These are phyloP conservation scores for Fomitopsis schrenkii DNA, from an alignment of 1,284 basidiomycete genomes.

Conservation along the genomic window DNA sequence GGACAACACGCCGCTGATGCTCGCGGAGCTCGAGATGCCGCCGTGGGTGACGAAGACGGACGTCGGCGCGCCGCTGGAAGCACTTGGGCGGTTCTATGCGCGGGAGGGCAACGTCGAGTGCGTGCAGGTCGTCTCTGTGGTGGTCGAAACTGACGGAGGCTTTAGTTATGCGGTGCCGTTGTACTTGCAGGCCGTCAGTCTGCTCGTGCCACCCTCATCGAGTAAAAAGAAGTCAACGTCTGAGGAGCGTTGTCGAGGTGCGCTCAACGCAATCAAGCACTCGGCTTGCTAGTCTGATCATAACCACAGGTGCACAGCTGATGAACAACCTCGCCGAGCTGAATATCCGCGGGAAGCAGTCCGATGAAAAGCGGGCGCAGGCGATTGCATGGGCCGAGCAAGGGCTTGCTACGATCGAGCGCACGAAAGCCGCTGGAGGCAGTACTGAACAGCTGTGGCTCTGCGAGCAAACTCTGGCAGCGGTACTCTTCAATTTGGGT, in stretches of 20 bases:
- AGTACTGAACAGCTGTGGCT: conserved; percentile 23
- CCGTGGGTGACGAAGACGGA: conserved; percentile 59
- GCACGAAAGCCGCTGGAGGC: conserved; percentile 27
- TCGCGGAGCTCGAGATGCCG: conserved; percentile 56
- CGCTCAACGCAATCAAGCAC: neutral
- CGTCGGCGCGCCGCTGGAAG: conserved; percentile 66
- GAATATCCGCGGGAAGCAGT: conserved; percentile 45
- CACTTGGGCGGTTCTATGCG: conserved; percentile 62
- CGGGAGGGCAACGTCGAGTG: conserved; percentile 57
- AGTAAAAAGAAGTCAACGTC: conserved; percentile 30
- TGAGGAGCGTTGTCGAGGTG: conserved; percentile 61
- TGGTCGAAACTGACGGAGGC: neutral
- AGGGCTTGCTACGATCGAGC: conserved; percentile 44
- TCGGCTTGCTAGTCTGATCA: neutral
- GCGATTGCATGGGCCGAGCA: conserved; percentile 62
- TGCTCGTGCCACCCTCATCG: conserved; percentile 54
- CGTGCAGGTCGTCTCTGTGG: conserved; percentile 21
- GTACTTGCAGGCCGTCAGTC: conserved; percentile 60
- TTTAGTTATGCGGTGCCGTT: conserved; percentile 60
- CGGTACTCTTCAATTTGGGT: conserved; percentile 61
- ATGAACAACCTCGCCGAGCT: conserved; percentile 68
- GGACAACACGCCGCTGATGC: conserved; percentile 23
- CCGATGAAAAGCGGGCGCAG: conserved; percentile 42
- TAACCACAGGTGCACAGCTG: conserved; percentile 54
- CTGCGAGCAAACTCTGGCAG: conserved; percentile 58